These are phyloP conservation scores for Phaeophleospora eucalypticola DNA, from an alignment of 2,329 filamentous ascomycete species.

Conservation along the genomic window DNA sequence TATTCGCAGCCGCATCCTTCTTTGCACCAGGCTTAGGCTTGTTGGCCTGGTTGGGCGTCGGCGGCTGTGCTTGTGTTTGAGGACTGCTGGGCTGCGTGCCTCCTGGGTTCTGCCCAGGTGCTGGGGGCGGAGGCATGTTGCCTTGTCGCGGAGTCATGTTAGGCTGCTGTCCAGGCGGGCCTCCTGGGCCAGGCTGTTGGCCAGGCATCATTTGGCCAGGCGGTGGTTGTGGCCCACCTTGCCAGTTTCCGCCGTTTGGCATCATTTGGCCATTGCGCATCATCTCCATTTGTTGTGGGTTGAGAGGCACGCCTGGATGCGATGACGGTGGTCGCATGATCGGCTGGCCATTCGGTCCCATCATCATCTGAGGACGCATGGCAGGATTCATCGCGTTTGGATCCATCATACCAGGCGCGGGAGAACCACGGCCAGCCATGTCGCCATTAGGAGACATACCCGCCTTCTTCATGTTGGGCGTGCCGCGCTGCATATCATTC, in stretches of 20 bases:
- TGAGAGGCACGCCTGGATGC: slow-evolving; percentile 54
- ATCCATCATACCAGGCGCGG: slow-evolving; percentile 57
- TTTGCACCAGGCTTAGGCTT: slow-evolving; percentile 71
- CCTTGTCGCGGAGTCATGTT: slow-evolving; percentile 69
- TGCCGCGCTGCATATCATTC: slow-evolving; percentile 72
- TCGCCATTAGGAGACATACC: slow-evolving; percentile 67
- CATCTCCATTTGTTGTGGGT: slow-evolving; percentile 50
- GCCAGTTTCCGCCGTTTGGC: slow-evolving; percentile 28
- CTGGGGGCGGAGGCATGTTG: slow-evolving; percentile 51
- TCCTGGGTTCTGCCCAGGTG: slow-evolving; percentile 38
- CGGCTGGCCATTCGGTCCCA: slow-evolving; percentile 17
- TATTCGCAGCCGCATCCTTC: slow-evolving; percentile 55
- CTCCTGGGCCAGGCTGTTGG: slow-evolving; percentile 39
- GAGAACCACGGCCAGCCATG: slow-evolving; percentile 60
- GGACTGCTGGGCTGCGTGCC: slow-evolving; percentile 47
- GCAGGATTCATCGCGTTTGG: slow-evolving; percentile 36
- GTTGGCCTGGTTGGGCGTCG: slow-evolving; percentile 68
- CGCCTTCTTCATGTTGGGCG: slow-evolving; percentile 66
- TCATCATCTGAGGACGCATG: slow-evolving; percentile 22
- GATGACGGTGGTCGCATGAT: slow-evolving; percentile 52
- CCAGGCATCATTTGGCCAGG: slow-evolving; percentile 38
- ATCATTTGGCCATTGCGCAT: slow-evolving; percentile 32
- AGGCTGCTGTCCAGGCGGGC: slow-evolving; percentile 51
- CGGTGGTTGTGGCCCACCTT: slow-evolving; percentile 37
- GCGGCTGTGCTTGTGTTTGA: slow-evolving; percentile 55